phyloP scores from a whole-genome alignment of 768 basidiomycete genomes.

The Kwoniella shandongensis region DNA sequence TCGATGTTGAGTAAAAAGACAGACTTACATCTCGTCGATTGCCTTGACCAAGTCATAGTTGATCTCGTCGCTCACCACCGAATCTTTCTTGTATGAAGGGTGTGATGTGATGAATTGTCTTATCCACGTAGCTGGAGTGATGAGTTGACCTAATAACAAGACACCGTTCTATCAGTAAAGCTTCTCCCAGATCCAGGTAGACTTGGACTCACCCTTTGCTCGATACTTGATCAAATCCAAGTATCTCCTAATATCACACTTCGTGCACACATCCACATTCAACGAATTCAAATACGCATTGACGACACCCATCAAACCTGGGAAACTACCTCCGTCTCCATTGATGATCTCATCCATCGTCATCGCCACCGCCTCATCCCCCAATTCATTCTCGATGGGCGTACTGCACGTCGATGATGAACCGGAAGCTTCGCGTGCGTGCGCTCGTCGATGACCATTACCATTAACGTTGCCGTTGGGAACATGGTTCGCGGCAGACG shows the following conservation, averaged over 20 bases:
- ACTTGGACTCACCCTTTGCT: slow-evolving; percentile 67
- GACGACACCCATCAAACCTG: slow-evolving; percentile 77
- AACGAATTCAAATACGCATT: slow-evolving; percentile 81
- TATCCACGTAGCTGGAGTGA: slow-evolving; percentile 91
- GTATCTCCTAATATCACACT: slow-evolving; percentile 69
- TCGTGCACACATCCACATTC: slow-evolving; percentile 67
- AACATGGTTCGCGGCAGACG: not conserved
- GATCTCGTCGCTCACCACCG: slow-evolving; percentile 85
- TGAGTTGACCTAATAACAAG: slow-evolving; percentile 66
- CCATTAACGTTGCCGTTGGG: not conserved
- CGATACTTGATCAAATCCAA: slow-evolving; percentile 74
- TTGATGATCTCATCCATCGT: slow-evolving; percentile 88
- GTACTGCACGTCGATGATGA: slow-evolving; percentile 27
- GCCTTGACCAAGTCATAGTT: slow-evolving; percentile 90
- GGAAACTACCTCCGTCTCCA: slow-evolving; percentile 76
- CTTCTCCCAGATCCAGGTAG: not conserved
- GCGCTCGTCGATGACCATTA: slow-evolving; percentile 10
- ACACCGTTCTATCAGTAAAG: not conserved
- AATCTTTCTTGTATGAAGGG: slow-evolving; percentile 87
- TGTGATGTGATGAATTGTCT: slow-evolving; percentile 86
- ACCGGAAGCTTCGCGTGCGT: slow-evolving; percentile 21
- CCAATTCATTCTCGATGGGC: slow-evolving; percentile 32
- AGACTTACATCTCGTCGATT: slow-evolving; percentile 83
- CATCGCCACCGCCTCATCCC: slow-evolving; percentile 90
- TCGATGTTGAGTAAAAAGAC: not conserved